A percentile compares a stretch with the other conserved stretches of the same genome.
phyloP scores from a whole-genome alignment of 176 grass and related monocot species.

The Musa itinerans region DNA sequence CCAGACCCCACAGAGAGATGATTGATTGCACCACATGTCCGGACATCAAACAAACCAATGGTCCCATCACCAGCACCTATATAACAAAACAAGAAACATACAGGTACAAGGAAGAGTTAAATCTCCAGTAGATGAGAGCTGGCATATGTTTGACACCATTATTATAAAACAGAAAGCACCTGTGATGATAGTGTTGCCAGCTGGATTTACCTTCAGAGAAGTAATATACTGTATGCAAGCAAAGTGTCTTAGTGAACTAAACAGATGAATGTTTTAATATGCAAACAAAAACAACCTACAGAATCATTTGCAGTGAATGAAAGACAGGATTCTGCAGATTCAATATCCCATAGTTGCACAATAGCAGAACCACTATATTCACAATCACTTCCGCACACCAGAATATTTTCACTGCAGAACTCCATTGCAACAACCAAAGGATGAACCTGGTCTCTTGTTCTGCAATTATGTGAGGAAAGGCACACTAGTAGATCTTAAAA shows the following conservation, averaged over 20 bases:
- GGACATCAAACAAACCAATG: conserved; percentile 89
- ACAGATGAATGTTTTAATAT: conserved; percentile 20
- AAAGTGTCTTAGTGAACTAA: conserved; percentile 29
- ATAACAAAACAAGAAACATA: conserved; percentile 13
- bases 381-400: conserved; percentile 79
- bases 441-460: conserved; percentile 68
- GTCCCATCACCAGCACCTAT: conserved; percentile 92
- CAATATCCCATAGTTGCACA: conserved; percentile 92
- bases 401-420: conserved; percentile 78
- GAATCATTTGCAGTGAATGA: conserved; percentile 89
- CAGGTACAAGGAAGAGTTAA: not conserved
- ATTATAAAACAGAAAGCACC: conserved; percentile 31
- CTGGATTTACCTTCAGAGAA: conserved; percentile 72
- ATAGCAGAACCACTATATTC: conserved; percentile 73
- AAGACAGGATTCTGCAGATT: conserved; percentile 61
- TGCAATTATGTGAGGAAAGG: conserved; percentile 27
- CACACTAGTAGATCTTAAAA: conserved; percentile 1
- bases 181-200: conserved; percentile 79
- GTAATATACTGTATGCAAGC: conserved; percentile 63
- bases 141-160: not conserved
- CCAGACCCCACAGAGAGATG: conserved; percentile 76
- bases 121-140: not conserved
- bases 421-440: conserved; percentile 82
- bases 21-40: conserved; percentile 76
- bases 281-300: conserved; percentile 44